Conservation (phyloP, 2,329 filamentous ascomycete species). For the Alternaria sp. region DNA sequence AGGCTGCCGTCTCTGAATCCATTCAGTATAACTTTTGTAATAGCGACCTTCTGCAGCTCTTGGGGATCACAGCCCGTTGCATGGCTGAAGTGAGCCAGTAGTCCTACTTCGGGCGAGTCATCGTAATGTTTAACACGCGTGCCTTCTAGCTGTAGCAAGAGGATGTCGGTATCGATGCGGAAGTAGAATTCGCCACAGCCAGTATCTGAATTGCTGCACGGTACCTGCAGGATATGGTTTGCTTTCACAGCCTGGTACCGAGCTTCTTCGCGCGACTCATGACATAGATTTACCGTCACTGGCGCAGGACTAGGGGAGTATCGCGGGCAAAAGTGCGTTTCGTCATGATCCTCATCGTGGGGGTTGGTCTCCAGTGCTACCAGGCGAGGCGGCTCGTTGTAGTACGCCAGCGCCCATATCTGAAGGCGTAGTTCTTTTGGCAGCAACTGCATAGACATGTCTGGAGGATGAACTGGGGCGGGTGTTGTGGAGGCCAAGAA, state of each 20-base stretch:
- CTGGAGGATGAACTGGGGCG: background rate
- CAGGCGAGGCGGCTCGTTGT: constrained; percentile 28
- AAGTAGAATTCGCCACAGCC: constrained; percentile 26
- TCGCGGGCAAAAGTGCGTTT: constrained; percentile 32
- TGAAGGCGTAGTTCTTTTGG: constrained; percentile 38
- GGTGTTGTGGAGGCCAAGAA: constrained; percentile 4
- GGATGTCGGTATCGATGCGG: constrained; percentile 29
- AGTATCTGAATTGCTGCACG: background rate
- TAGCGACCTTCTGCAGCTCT: constrained; percentile 20
- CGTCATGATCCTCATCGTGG: constrained; percentile 29
- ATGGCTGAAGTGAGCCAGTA: constrained; percentile 30
- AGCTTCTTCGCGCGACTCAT: constrained; percentile 31
- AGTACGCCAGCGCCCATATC: constrained; percentile 32
- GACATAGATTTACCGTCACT: constrained; percentile 27
- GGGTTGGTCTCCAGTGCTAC: constrained; percentile 27
- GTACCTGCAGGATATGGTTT: constrained; percentile 22
- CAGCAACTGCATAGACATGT: constrained; percentile 31
- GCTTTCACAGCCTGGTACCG: constrained; percentile 27
- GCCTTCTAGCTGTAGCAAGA: constrained; percentile 26
- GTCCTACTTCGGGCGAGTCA: constrained; percentile 28
- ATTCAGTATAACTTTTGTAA: constrained; percentile 26
- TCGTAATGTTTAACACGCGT: constrained; percentile 26
- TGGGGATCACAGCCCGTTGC: constrained; percentile 19
- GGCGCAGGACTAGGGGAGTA: constrained; percentile 31
- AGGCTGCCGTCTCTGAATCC: constrained; percentile 29